Evolutionary conservation across 768 basidiomycete genomes (phyloP).

Genomic region (Asterophora parasitica): DNA sequence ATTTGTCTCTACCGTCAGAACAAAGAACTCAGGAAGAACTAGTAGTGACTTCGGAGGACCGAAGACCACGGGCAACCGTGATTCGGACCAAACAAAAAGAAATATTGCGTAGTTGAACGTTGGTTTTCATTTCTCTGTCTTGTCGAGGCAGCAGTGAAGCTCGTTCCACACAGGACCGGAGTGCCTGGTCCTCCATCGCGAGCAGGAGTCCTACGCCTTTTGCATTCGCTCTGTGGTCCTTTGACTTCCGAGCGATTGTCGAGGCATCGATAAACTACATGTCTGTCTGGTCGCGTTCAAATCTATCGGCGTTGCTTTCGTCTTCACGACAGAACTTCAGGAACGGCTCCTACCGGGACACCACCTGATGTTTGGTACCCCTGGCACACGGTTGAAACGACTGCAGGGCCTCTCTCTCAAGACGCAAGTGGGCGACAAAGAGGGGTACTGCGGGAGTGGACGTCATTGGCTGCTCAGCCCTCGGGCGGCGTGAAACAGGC

Average conservation of each 20-base stretch:
- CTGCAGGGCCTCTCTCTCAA: background rate
- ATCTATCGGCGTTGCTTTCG: background rate
- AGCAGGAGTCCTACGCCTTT: background rate
- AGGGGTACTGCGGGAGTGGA: background rate
- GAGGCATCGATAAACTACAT: background rate
- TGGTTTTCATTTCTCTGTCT: too few species aligned
- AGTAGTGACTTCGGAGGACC: too few species aligned
- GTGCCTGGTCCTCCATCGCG: background rate
- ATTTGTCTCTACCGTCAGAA: too few species aligned
- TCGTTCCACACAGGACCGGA: conserved; percentile 3
- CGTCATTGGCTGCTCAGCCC: background rate
- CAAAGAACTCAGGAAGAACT: too few species aligned
- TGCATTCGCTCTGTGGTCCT: background rate
- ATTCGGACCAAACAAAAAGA: too few species aligned
- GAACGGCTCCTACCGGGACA: background rate
- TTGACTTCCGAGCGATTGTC: too few species aligned
- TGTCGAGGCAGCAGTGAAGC: conserved; percentile 3
- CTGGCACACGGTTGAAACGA: background rate
- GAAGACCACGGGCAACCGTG: too few species aligned
- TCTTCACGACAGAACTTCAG: background rate
- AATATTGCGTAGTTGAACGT: too few species aligned
- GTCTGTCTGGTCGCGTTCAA: background rate
- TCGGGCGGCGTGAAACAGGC: background rate
- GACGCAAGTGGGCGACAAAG: background rate
- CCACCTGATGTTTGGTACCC: background rate